These are phyloP conservation scores for Ogataea zsoltii DNA, from an alignment of 805 yeast genomes.

Conservation along the genomic window DNA sequence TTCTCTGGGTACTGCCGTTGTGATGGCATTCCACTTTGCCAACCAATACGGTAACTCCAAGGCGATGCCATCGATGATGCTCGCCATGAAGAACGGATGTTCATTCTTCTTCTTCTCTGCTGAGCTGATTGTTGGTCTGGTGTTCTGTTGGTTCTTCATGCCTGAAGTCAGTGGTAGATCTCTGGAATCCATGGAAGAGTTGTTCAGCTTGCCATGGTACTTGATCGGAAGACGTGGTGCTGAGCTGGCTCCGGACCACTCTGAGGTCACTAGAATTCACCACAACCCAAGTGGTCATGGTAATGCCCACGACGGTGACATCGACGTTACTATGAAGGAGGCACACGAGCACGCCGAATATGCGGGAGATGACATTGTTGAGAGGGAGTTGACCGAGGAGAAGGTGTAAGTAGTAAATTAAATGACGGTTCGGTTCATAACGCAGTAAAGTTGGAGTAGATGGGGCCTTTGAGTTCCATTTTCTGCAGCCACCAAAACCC, in stretches of 20 bases:
- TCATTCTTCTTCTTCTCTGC: conserved; percentile 53
- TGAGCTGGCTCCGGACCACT: conserved; percentile 49
- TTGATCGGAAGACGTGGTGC: conserved; percentile 56
- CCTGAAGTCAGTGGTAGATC: conserved; percentile 54
- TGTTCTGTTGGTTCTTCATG: conserved; percentile 49
- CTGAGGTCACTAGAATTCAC: conserved; percentile 21
- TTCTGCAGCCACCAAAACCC: conserved; percentile 6
- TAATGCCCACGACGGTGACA: conserved; percentile 17
- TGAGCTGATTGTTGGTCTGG: conserved; percentile 41
- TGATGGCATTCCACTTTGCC: conserved; percentile 57
- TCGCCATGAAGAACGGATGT: conserved; percentile 47
- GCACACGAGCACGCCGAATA: conserved; percentile 14
- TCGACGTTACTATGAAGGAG: conserved; percentile 13
- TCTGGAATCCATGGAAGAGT: conserved; percentile 52
- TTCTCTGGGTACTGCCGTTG: conserved; percentile 48
- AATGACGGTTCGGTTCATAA: no score
- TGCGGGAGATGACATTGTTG: conserved; percentile 13
- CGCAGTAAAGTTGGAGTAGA: no score
- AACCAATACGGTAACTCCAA: conserved; percentile 59
- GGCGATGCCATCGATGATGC: conserved; percentile 53
- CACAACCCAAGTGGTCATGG: conserved; percentile 13
- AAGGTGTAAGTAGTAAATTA: not conserved
- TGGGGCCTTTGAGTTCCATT: no score
- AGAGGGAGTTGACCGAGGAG: conserved; percentile 8
- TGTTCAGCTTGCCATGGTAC: conserved; percentile 58